A percentile compares a stretch with the other conserved stretches of the same genome.
Conservation (phyloP, 176 grass and related monocot species). For the Ananas comosus region DNA sequence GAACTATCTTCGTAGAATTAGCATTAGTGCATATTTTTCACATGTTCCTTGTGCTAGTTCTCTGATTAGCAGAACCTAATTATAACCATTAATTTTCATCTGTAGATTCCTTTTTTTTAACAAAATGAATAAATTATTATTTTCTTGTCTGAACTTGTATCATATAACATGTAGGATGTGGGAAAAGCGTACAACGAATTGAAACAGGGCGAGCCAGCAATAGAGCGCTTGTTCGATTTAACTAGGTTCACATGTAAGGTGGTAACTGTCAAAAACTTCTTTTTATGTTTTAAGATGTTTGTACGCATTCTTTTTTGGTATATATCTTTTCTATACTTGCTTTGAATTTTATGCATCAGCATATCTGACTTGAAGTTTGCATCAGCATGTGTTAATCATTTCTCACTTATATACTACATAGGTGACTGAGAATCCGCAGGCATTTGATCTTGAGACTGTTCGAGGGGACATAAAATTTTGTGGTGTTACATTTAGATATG, state of each 20-base stretch:
- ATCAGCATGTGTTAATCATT: not conserved
- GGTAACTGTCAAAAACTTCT: constrained; percentile 15
- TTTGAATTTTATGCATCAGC: no score
- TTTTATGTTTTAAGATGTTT: not conserved
- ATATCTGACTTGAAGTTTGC: no score
- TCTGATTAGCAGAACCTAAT: no score
- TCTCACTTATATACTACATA: constrained; percentile 14
- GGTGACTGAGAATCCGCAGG: constrained; percentile 50
- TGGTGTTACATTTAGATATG: constrained; percentile 64
- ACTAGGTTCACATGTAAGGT: constrained; percentile 66
- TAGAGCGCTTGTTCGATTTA: constrained; percentile 69
- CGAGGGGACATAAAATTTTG: constrained; percentile 60
- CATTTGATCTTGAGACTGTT: constrained; percentile 39
- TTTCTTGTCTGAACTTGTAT: not conserved
- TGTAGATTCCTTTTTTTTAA: no score
- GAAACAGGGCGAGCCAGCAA: constrained; percentile 72
- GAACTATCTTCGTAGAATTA: no score
- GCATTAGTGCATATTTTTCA: no score
- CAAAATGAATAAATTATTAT: no score
- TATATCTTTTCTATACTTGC: no score
- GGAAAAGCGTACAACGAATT: constrained; percentile 84
- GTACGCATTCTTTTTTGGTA: no score
- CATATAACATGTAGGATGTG: constrained; percentile 38
- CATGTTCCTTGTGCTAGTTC: no score
- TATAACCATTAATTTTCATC: no score